Evolutionary conservation across 768 basidiomycete genomes (phyloP).

Genomic region (Saitozyma podzolica): DNA sequence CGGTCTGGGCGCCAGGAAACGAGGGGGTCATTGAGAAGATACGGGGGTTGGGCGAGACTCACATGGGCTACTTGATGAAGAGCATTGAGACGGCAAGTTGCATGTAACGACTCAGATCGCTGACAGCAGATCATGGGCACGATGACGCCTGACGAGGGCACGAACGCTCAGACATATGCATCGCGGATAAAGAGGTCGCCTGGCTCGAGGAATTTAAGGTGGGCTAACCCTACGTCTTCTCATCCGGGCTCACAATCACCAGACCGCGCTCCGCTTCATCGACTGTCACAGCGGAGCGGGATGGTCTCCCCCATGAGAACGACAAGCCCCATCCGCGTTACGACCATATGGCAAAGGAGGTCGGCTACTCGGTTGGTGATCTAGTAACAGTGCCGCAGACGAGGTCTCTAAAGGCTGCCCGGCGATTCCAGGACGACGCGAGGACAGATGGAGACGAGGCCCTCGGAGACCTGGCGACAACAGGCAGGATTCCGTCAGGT

Average conservation of each 20-base stretch:
- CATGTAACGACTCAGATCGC: not conserved
- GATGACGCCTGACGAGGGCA: no score
- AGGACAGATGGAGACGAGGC: conserved; percentile 78
- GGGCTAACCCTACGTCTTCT: no score
- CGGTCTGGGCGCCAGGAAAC: conserved; percentile 85
- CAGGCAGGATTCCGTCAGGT: conserved; percentile 55
- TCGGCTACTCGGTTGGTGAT: conserved; percentile 63
- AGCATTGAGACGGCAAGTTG: conserved; percentile 81
- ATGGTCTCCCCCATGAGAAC: conserved; percentile 70
- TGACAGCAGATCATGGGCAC: no score
- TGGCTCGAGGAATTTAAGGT: no score
- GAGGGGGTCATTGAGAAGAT: conserved; percentile 87
- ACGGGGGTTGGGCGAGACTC: conserved; percentile 73
- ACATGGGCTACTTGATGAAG: conserved; percentile 88
- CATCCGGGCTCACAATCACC: no score
- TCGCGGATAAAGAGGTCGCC: no score
- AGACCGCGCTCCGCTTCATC: no score
- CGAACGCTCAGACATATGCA: no score
- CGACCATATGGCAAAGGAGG: conserved; percentile 71
- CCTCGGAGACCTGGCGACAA: conserved; percentile 60
- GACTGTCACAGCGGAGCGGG: conserved; percentile 56
- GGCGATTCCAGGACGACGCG: conserved; percentile 62
- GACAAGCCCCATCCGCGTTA: conserved; percentile 81
- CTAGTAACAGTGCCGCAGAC: not conserved
- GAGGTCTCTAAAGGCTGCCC: no score